Evolutionary conservation across 2,329 filamentous ascomycete genomes (phyloP).

Genomic region (Penicillium freii): DNA sequence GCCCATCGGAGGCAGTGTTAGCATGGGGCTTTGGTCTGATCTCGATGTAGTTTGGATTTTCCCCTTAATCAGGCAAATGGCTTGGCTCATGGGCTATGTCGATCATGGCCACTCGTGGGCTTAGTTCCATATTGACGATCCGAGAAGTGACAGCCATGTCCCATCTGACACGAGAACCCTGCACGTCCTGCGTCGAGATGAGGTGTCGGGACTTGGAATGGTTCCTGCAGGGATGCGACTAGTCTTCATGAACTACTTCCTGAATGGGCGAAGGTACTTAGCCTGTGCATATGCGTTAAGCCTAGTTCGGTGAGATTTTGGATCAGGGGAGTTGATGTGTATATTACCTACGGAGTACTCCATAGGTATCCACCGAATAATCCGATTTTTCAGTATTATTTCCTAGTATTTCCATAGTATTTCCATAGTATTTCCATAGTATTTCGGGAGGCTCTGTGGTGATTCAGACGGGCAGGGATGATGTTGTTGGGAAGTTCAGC

Average conservation of each 20-base stretch:
- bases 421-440: not conserved
- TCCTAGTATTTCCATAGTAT: not conserved
- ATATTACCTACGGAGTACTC: too few relatives aligned
- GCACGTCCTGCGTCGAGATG: constrained; percentile 18
- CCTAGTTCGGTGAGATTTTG: not conserved
- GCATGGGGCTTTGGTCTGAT: not conserved
- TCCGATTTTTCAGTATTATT: not conserved
- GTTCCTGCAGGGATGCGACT: constrained; percentile 24
- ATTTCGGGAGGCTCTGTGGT: constrained; percentile 13
- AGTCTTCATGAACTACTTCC: constrained; percentile 18
- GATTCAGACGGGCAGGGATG: constrained; percentile 18
- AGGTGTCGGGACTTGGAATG: constrained; percentile 8
- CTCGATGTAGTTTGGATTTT: not conserved
- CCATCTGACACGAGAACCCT: constrained; percentile 14
- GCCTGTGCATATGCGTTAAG: not conserved
- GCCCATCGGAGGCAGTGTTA: not conserved
- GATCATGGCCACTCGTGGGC: constrained; percentile 1
- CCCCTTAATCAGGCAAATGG: not conserved
- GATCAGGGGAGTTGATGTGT: not conserved
- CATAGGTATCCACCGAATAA: too few relatives aligned
- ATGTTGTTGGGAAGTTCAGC: constrained; percentile 4
- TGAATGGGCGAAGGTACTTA: constrained; percentile 2
- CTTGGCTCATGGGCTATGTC: not conserved
- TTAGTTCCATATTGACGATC: constrained; percentile 2
- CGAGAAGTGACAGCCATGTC: constrained; percentile 9